phyloP scores from a whole-genome alignment of 1,139 yeast species.

The Pneumocystis canis region DNA sequence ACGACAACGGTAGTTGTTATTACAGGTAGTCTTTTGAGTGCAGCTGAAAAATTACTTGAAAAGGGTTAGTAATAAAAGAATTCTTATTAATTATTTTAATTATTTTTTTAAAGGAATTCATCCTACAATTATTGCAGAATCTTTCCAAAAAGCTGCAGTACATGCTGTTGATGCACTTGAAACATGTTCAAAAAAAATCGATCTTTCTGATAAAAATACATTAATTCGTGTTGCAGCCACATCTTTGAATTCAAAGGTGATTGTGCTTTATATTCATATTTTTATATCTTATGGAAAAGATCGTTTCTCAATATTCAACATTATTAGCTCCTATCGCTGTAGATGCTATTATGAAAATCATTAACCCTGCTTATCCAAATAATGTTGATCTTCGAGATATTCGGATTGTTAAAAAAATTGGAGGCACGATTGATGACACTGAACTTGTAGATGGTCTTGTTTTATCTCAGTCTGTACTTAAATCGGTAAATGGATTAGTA shows the following conservation, averaged over 20 bases:
- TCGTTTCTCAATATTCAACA: constrained; percentile 80
- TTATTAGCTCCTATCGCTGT: constrained; percentile 87
- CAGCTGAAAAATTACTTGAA: constrained; percentile 76
- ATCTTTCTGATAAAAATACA: constrained; percentile 62
- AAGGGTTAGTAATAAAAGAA: constrained; percentile 24
- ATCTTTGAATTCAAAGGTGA: constrained; percentile 52
- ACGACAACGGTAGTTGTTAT: constrained; percentile 93
- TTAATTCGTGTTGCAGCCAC: constrained; percentile 87
- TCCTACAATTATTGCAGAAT: constrained; percentile 87
- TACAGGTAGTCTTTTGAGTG: constrained; percentile 86
- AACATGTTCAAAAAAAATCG: constrained; percentile 70
- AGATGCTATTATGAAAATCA: constrained; percentile 74
- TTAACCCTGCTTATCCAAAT: constrained; percentile 37
- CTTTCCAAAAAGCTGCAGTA: constrained; percentile 84
- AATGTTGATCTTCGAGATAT: constrained; percentile 82
- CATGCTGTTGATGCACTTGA: constrained; percentile 73
- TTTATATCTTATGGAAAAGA: constrained; percentile 27
- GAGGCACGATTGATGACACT: constrained; percentile 96
- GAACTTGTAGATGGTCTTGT: constrained; percentile 87
- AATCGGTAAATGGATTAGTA: constrained; percentile 90
- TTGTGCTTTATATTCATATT: no score
- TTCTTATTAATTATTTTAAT: not conserved
- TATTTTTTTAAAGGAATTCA: constrained; percentile 51
- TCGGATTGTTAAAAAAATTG: constrained; percentile 79
- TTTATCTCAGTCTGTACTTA: constrained; percentile 75